Conservation (phyloP, 1,284 basidiomycete species). For the Cutaneotrichosporon sp. region DNA sequence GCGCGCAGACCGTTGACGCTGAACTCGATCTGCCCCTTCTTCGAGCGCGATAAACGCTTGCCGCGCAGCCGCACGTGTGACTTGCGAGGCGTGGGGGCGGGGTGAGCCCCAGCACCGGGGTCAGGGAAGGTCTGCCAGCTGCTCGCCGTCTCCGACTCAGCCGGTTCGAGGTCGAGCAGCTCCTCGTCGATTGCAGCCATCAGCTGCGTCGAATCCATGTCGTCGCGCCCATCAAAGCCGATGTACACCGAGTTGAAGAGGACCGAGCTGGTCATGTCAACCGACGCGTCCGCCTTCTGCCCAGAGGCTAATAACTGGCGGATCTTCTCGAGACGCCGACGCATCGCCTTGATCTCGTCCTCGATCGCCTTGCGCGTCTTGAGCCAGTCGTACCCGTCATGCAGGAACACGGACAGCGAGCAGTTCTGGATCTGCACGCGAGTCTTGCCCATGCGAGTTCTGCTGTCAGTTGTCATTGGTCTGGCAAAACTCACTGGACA, state of each 20-base stretch:
- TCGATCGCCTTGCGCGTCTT: slow-evolving; percentile 83
- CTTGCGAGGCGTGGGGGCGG: slow-evolving; percentile 43
- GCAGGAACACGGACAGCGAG: slow-evolving; percentile 68
- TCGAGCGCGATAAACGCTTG: slow-evolving; percentile 68
- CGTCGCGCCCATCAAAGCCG: slow-evolving; percentile 67
- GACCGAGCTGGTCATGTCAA: slow-evolving; percentile 67
- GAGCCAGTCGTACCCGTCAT: slow-evolving; percentile 93
- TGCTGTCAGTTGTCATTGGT: slow-evolving; percentile 16
- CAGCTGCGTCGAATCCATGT: slow-evolving; percentile 71
- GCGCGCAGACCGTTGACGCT: slow-evolving; percentile 66
- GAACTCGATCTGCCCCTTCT: slow-evolving; percentile 80
- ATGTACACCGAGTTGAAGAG: slow-evolving; percentile 94
- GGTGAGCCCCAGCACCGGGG: slow-evolving; percentile 38
- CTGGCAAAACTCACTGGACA: slow-evolving; percentile 36
- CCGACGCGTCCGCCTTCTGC: slow-evolving; percentile 76
- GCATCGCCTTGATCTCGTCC: slow-evolving; percentile 83
- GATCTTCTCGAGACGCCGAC: slow-evolving; percentile 83
- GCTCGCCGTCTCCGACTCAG: slow-evolving; percentile 69
- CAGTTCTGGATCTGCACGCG: slow-evolving; percentile 63
- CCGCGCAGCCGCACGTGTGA: slow-evolving; percentile 35
- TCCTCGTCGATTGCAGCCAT: slow-evolving; percentile 91
- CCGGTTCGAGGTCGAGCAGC: slow-evolving; percentile 62
- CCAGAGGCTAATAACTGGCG: slow-evolving; percentile 91
- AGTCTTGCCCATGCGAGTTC: slow-evolving; percentile 27
- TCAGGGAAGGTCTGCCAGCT: slow-evolving; percentile 77